Evolutionary conservation across 441 rosid genomes (phyloP).

Genomic region (Macaranga tanarius): DNA sequence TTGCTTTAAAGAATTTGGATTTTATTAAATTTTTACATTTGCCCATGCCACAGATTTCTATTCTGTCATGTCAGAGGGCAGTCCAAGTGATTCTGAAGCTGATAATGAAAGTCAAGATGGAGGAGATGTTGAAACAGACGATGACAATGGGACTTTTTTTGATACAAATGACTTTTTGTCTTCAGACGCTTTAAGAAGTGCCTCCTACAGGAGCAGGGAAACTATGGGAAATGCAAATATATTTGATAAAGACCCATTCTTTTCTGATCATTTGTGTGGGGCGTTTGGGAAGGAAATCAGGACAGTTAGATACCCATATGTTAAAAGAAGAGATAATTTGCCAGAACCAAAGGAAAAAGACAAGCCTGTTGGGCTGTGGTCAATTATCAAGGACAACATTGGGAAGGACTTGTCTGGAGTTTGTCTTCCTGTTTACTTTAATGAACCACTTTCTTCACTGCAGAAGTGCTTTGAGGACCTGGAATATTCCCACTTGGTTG

Average conservation of each 20-base stretch:
- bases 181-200: conserved; percentile 80
- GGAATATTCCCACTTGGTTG: conserved; percentile 87
- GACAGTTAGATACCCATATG: conserved; percentile 64
- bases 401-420: conserved; percentile 98
- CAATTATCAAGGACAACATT: conserved; percentile 91
- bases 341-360: conserved; percentile 97
- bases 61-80: conserved; percentile 93
- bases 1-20: neutral
- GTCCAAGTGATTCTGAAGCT: conserved; percentile 79
- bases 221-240: conserved; percentile 47
- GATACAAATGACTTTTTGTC: conserved; percentile 87
- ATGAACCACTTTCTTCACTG: conserved; percentile 91
- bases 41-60: conserved; percentile 69
- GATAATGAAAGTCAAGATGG: conserved; percentile 94
- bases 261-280: conserved; percentile 51
- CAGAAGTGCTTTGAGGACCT: conserved; percentile 98
- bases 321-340: conserved; percentile 77
- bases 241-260: conserved; percentile 52
- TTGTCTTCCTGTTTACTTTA: conserved; percentile 94
- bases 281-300: conserved; percentile 44
- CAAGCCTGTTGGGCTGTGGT: conserved; percentile 92
- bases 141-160: conserved; percentile 68
- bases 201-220: conserved; percentile 82
- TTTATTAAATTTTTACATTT: conserved; percentile 22
- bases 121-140: conserved; percentile 81